These are phyloP conservation scores for Stagonosporopsis chrysanthemi DNA, from an alignment of 2,329 filamentous ascomycete species.

Conservation along the genomic window DNA sequence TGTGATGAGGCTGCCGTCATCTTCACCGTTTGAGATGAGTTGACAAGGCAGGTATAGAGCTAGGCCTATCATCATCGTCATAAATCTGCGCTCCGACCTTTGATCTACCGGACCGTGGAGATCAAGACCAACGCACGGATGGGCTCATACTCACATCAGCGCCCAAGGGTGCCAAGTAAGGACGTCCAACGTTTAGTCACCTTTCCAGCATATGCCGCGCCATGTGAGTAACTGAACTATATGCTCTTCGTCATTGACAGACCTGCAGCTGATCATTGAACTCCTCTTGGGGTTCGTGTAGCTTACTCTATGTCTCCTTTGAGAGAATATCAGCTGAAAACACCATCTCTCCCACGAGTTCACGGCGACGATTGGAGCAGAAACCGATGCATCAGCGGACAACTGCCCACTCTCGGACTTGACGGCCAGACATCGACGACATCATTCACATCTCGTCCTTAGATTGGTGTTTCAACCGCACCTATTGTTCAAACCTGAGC, in stretches of 20 bases:
- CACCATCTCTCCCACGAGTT: background rate
- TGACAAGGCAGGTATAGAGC: background rate
- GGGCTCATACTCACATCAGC: conserved; percentile 12
- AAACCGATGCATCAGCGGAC: background rate
- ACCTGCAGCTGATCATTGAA: background rate
- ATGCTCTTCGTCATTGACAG: background rate
- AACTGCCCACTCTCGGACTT: background rate
- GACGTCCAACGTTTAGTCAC: background rate
- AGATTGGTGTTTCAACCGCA: background rate
- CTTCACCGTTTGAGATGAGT: background rate
- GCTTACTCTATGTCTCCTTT: background rate
- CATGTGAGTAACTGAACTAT: background rate
- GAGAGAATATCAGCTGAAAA: background rate
- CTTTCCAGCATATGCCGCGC: background rate
- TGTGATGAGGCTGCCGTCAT: background rate
- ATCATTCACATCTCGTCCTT: background rate
- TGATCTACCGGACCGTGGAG: conserved; percentile 31
- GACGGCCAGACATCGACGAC: background rate
- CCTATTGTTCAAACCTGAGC: background rate
- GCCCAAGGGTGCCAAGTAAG: conserved; percentile 2
- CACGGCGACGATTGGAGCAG: background rate
- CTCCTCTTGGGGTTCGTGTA: background rate
- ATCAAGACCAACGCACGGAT: conserved; percentile 19
- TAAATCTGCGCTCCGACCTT: conserved; percentile 9
- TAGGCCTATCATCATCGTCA: conserved; percentile 8